Conservation (phyloP, 73 alveolate genomes). For the Uronychia setigera region DNA sequence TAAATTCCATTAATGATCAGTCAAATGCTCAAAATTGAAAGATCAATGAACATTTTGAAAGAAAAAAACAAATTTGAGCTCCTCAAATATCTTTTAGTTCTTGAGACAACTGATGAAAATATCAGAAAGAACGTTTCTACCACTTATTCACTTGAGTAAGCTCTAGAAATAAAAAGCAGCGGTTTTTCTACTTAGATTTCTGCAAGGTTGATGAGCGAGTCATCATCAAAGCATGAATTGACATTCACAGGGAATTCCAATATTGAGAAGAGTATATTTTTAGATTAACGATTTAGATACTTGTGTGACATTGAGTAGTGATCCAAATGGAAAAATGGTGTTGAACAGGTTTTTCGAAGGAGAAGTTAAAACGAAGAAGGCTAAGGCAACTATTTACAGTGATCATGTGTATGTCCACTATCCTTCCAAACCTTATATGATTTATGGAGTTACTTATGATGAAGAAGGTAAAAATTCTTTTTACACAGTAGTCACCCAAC, state of each 20-base stretch:
- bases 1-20: not conserved
- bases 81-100: not conserved
- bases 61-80: conserved; percentile 6
- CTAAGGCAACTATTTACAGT: conserved; percentile 6
- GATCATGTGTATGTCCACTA: conserved; percentile 32
- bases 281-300: not conserved
- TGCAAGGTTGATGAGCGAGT: not conserved
- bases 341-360: conserved; percentile 23
- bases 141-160: not conserved
- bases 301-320: conserved; percentile 8
- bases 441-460: not conserved
- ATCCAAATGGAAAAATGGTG: conserved; percentile 13
- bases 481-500: not conserved
- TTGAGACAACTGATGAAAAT: not conserved
- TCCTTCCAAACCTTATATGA: conserved; percentile 19
- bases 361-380: conserved; percentile 21
- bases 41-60: not conserved
- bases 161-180: not conserved
- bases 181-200: not conserved
- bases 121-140: not conserved
- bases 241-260: not conserved
- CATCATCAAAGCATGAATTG: not conserved
- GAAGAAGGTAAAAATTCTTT: not conserved
- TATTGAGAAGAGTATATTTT: not conserved
- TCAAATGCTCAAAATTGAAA: conserved; percentile 1